Evolutionary conservation across 805 yeast genomes (phyloP).

Genomic region (Saturnispora hagleri): DNA sequence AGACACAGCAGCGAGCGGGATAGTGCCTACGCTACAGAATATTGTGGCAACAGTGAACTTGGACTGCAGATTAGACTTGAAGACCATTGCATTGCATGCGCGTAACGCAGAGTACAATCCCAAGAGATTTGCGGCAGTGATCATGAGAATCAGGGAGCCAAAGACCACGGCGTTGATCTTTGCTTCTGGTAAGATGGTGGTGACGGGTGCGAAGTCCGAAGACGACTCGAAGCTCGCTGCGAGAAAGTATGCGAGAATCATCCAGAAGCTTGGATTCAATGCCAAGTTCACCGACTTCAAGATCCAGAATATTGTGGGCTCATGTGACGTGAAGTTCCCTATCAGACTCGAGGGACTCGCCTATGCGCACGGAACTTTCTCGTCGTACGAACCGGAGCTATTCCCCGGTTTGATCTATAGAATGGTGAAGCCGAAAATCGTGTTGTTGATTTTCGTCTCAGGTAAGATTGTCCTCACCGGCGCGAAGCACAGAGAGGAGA

Average conservation of each 20-base stretch:
- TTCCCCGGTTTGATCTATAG: slow-evolving; percentile 98
- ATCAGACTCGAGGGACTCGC: slow-evolving; percentile 96
- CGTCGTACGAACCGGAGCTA: slow-evolving; percentile 95
- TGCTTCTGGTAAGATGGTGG: slow-evolving; percentile 99
- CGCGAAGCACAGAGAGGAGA: slow-evolving; percentile 98
- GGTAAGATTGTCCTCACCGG: slow-evolving; percentile 98
- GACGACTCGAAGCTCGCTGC: slow-evolving; percentile 98
- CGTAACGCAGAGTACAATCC: slow-evolving; percentile 99
- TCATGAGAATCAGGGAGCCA: slow-evolving; percentile 98
- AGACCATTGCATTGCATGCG: slow-evolving; percentile 95
- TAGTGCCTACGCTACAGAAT: slow-evolving; percentile 90
- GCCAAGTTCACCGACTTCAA: slow-evolving; percentile 97
- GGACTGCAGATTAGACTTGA: slow-evolving; percentile 91
- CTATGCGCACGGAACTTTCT: slow-evolving; percentile 96
- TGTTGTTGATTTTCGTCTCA: slow-evolving; percentile 86
- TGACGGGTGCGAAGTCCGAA: slow-evolving; percentile 97
- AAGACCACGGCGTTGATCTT: slow-evolving; percentile 96
- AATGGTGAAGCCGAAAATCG: slow-evolving; percentile 99
- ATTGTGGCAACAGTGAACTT: slow-evolving; percentile 96
- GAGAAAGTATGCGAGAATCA: slow-evolving; percentile 94
- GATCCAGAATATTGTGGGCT: slow-evolving; percentile 96
- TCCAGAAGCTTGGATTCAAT: slow-evolving; percentile 94
- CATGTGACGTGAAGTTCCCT: slow-evolving; percentile 98
- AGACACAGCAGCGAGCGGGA: slow-evolving; percentile 63
- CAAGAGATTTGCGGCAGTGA: slow-evolving; percentile 97